Conservation (phyloP, 192 early-diverging fungal genomes). For the Backusella liffmaniae region DNA sequence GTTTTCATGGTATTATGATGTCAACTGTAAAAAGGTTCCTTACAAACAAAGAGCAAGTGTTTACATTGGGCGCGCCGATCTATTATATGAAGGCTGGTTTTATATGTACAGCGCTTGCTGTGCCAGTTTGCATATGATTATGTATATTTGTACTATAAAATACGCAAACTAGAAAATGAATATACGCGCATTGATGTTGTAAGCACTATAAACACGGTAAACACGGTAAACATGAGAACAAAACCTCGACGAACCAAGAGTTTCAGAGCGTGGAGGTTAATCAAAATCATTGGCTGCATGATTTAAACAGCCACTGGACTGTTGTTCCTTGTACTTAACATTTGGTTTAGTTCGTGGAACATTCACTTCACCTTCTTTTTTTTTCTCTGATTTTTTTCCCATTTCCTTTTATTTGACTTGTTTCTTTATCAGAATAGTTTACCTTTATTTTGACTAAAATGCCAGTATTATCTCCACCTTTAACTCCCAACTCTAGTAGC, state of each 20-base stretch:
- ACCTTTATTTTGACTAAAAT: neutral
- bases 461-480: neutral
- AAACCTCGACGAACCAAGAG: neutral
- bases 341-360: neutral
- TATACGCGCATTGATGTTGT: too few species aligned
- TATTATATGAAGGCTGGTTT: too few species aligned
- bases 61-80: too few species aligned
- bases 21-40: too few species aligned
- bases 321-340: neutral
- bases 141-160: too few species aligned
- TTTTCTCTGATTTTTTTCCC: neutral
- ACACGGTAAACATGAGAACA: too few species aligned
- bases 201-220: too few species aligned
- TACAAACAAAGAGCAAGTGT: too few species aligned
- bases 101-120: too few species aligned
- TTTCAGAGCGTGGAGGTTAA: neutral
- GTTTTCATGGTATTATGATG: too few species aligned
- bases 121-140: too few species aligned
- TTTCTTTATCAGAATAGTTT: neutral
- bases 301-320: conserved; percentile 1
- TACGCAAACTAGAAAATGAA: too few species aligned
- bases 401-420: neutral
- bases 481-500: neutral
- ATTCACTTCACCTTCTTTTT: neutral
- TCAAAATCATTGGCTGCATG: neutral